A percentile compares a stretch with the other conserved stretches of the same genome.
Conservation (phyloP, 768 basidiomycete genomes). For the Mrakia gelida region DNA sequence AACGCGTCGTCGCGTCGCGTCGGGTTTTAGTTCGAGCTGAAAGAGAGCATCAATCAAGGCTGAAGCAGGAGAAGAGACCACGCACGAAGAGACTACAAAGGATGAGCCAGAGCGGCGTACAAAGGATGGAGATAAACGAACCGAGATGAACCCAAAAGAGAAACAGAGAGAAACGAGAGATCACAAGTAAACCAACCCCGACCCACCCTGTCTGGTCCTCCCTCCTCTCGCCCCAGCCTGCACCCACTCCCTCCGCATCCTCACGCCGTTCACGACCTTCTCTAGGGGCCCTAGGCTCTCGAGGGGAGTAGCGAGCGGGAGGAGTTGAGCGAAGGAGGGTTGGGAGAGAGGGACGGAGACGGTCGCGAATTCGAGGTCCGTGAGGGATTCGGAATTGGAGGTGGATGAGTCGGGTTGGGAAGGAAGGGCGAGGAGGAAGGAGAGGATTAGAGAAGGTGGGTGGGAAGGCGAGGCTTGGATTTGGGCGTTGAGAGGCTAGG, state of each 20-base stretch:
- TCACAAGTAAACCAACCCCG: neutral
- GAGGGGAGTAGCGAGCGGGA: neutral
- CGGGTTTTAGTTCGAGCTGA: too few relatives aligned
- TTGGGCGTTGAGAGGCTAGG: neutral
- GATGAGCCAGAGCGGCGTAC: too few relatives aligned
- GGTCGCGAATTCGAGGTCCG: conserved; percentile 3
- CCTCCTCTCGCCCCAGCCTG: neutral
- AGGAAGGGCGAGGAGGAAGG: conserved; percentile 5
- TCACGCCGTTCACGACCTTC: neutral
- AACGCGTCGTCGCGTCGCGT: too few relatives aligned
- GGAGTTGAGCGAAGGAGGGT: neutral
- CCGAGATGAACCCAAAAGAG: neutral
- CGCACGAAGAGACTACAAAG: too few relatives aligned
- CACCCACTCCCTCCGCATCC: conserved; percentile 10
- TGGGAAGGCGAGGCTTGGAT: neutral
- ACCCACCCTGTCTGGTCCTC: neutral
- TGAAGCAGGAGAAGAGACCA: too few relatives aligned
- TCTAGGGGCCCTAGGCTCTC: neutral
- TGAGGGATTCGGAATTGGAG: neutral
- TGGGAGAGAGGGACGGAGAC: neutral
- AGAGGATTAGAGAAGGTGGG: neutral
- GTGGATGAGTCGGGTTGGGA: neutral
- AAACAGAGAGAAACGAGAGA: too few relatives aligned
- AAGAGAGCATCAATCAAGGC: too few relatives aligned
- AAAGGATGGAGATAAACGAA: too few relatives aligned